Evolutionary conservation across 108 stramenopile genomes (phyloP), one percentile per base, ranked within the genome.

Genomic region (Aurantiochytrium sp.): DNA sequence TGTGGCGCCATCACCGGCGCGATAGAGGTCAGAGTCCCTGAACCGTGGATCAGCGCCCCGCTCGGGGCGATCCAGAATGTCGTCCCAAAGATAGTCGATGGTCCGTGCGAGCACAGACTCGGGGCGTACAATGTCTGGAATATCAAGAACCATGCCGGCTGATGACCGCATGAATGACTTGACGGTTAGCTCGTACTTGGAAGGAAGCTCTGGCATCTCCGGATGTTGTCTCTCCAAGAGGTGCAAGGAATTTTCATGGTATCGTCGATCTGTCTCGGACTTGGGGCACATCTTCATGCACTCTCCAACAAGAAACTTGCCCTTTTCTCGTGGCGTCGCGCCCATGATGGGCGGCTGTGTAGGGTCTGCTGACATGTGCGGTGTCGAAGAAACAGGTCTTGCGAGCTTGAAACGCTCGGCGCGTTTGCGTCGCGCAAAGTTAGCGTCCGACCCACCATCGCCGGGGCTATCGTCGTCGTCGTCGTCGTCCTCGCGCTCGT

Each of bases 31-130:
- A 47, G 76, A 83, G 51, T 83, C 76, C 10, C 76, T 43, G 76
- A 83, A 83, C 14, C 76, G 45, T 12, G 76, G 76, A 35, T 83
- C 76, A 12, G 76, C 43, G 10, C 76, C 76, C 12, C 28, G 45
- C 51, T 83, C 76, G 51, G 76, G 51, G 18, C 45, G 45, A 23
- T 83, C 76, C 4, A 83, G 19, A 23, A 83, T 83, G 25, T 83
- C 76, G 16, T 83, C 51, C 76, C 76, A 83, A 19, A 83, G 76
- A 35, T 83, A 83, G 51, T 83, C 76, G n/a, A 83, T 53, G 19
- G 76, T 83, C 0, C 51, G 76, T 0, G 23, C 76, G 6, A 83
- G 23, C 8, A 23, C 28, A 12, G 45, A 12, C 28, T 83, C 76
- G 49, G 76, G 12, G 51, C 76, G 76, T 0, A 83, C 76, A 35